phyloP scores from a whole-genome alignment of 169 alveolate species.

The Condylostoma magnum region DNA sequence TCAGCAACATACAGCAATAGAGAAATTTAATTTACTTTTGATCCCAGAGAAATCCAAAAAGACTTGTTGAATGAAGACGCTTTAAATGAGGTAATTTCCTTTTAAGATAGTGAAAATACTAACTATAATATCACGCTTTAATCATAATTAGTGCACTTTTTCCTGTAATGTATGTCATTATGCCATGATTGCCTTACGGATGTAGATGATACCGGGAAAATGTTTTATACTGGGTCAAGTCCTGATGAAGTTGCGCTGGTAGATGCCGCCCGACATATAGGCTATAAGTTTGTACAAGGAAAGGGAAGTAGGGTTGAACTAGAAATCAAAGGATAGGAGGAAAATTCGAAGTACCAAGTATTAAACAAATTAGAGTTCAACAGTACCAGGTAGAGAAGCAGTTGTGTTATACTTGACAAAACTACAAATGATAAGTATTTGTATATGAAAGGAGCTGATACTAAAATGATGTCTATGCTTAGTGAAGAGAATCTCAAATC shows the following conservation, averaged over 20 bases:
- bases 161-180: slow-evolving; percentile 54
- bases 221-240: slow-evolving; percentile 70
- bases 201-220: slow-evolving; percentile 32
- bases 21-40: not conserved
- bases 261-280: slow-evolving; percentile 77
- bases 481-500: slow-evolving; percentile 21
- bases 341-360: slow-evolving; percentile 36
- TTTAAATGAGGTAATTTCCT: not conserved
- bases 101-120: not conserved
- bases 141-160: slow-evolving; percentile 39
- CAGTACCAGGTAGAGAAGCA: slow-evolving; percentile 85
- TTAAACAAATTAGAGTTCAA: slow-evolving; percentile 71
- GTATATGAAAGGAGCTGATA: slow-evolving; percentile 84
- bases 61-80: slow-evolving; percentile 1
- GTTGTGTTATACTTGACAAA: slow-evolving; percentile 63
- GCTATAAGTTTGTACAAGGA: slow-evolving; percentile 54
- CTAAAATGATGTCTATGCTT: slow-evolving; percentile 41
- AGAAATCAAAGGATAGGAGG: slow-evolving; percentile 19
- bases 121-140: slow-evolving; percentile 5
- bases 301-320: slow-evolving; percentile 34
- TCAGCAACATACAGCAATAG: not conserved
- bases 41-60: not conserved
- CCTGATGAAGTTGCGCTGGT: slow-evolving; percentile 89
- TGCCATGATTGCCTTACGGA: slow-evolving; percentile 74
- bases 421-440: slow-evolving; percentile 42